Evolutionary conservation across 768 basidiomycete species (phyloP).

Genomic region (Suillus subalutaceus): DNA sequence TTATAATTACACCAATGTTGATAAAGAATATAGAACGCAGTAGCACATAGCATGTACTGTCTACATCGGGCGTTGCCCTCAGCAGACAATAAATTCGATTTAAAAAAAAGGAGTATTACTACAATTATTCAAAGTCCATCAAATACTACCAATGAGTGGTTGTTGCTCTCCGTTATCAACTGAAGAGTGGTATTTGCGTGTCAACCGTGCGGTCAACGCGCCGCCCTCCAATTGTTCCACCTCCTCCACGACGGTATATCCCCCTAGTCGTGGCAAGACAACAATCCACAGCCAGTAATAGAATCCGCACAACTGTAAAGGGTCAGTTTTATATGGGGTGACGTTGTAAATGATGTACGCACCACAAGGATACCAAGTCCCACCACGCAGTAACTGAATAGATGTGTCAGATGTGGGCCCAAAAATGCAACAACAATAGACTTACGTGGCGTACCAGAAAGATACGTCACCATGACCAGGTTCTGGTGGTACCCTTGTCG

Average conservation of each 20-base stretch:
- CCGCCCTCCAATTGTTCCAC: slow-evolving; percentile 43
- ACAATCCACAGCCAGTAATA: slow-evolving; percentile 46
- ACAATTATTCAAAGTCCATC: not conserved
- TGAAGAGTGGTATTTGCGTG: slow-evolving; percentile 19
- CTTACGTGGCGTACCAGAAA: slow-evolving; percentile 32
- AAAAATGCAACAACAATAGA: not conserved
- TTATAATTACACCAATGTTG: too few relatives aligned
- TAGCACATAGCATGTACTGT: too few relatives aligned
- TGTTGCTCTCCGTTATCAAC: not conserved
- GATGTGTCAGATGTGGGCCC: not conserved
- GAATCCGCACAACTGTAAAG: slow-evolving; percentile 21
- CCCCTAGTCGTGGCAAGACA: slow-evolving; percentile 44
- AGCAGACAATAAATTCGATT: too few relatives aligned
- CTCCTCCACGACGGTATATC: slow-evolving; percentile 51
- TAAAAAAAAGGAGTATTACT: too few relatives aligned
- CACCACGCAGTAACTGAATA: slow-evolving; percentile 30
- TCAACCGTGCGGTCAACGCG: slow-evolving; percentile 36
- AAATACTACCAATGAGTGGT: not conserved
- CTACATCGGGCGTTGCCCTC: too few relatives aligned
- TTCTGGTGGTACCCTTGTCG: slow-evolving; percentile 29
- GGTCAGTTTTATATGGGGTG: not conserved
- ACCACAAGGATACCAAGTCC: slow-evolving; percentile 30
- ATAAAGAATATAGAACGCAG: too few relatives aligned
- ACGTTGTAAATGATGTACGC: slow-evolving; percentile 4
- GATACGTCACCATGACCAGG: slow-evolving; percentile 33